phyloP scores from a whole-genome alignment of 805 yeast genomes.

The Saturnispora diversa region DNA sequence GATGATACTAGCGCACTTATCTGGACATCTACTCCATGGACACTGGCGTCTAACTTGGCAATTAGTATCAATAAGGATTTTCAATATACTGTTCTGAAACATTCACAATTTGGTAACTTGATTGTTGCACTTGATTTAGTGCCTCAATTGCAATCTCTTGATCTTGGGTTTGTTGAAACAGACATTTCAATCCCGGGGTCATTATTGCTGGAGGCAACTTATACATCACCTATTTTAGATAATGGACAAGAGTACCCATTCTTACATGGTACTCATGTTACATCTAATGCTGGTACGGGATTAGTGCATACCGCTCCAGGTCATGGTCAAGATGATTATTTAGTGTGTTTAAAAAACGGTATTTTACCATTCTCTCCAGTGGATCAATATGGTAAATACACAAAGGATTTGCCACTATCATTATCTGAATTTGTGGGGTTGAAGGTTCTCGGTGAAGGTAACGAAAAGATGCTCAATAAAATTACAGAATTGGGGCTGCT shows the following conservation, averaged over 20 bases:
- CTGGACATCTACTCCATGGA: constrained; percentile 99
- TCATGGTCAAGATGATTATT: constrained; percentile 91
- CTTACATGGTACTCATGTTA: constrained; percentile 75
- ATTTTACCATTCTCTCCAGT: constrained; percentile 70
- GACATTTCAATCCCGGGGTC: constrained; percentile 34
- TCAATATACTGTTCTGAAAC: constrained; percentile 44
- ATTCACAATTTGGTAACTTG: constrained; percentile 34
- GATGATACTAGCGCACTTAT: constrained; percentile 39
- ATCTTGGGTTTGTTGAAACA: constrained; percentile 21
- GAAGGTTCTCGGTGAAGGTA: constrained; percentile 57
- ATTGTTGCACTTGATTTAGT: constrained; percentile 51
- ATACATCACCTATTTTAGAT: constrained; percentile 46
- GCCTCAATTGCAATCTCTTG: constrained; percentile 31
- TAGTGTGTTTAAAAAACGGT: constrained; percentile 50
- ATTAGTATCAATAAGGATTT: constrained; percentile 59
- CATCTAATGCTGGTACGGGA: constrained; percentile 81
- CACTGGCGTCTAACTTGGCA: constrained; percentile 80
- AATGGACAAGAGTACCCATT: constrained; percentile 43
- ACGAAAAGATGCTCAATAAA: constrained; percentile 35
- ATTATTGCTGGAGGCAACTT: constrained; percentile 34
- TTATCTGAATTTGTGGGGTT: constrained; percentile 41
- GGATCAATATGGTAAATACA: constrained; percentile 64
- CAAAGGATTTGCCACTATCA: constrained; percentile 40
- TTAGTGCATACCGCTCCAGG: constrained; percentile 97
- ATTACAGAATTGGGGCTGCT: constrained; percentile 40